Evolutionary conservation across 1,139 yeast species (phyloP).

Genomic region (Candida frijolesensis): DNA sequence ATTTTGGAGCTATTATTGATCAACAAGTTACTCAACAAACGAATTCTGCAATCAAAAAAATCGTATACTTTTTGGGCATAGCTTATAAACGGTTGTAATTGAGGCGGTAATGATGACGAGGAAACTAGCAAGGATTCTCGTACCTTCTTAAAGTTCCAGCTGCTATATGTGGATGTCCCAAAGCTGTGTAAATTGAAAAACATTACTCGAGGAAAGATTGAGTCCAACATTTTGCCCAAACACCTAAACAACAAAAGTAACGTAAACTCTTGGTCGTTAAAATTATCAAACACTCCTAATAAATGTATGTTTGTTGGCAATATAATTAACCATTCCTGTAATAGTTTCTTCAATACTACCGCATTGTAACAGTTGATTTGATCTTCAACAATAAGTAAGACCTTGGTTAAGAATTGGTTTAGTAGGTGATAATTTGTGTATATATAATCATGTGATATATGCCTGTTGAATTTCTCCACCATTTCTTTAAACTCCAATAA

Average conservation of each 20-base stretch:
- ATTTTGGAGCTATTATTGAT: neutral
- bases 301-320: constrained; percentile 25
- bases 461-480: constrained; percentile 14
- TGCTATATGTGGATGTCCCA: constrained; percentile 18
- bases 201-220: constrained; percentile 27
- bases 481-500: constrained; percentile 23
- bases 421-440: constrained; percentile 20
- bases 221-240: constrained; percentile 23
- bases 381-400: constrained; percentile 11
- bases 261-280: constrained; percentile 21
- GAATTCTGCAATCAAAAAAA: constrained; percentile 27
- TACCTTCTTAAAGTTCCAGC: too few relatives aligned
- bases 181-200: constrained; percentile 28
- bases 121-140: neutral
- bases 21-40: neutral
- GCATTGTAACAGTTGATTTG: neutral
- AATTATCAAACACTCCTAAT: constrained; percentile 12
- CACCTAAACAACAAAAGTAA: constrained; percentile 22
- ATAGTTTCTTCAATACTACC: constrained; percentile 20
- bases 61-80: constrained; percentile 24
- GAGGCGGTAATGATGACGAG: neutral
- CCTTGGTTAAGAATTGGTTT: constrained; percentile 8
- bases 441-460: constrained; percentile 8
- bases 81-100: constrained; percentile 15
- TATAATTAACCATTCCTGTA: constrained; percentile 30